Evolutionary conservation across 768 basidiomycete species (phyloP).

Genomic region (Calocera viscosa): DNA sequence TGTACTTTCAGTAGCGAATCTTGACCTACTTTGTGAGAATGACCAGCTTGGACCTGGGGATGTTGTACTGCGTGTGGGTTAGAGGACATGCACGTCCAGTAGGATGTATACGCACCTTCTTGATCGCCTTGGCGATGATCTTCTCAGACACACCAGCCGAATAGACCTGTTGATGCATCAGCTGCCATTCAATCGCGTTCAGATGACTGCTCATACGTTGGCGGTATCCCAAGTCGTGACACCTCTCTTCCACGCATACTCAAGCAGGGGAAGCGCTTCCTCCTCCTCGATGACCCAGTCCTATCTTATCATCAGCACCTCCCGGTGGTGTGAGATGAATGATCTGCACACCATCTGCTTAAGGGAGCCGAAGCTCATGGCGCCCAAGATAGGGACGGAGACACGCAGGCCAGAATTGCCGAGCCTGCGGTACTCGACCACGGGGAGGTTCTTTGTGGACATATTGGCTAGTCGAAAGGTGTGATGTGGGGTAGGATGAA

Average conservation of each 20-base stretch:
- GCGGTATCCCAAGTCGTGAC: conserved; percentile 6
- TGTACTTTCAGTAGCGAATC: background rate
- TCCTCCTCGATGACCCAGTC: background rate
- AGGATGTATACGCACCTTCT: background rate
- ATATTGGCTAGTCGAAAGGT: background rate
- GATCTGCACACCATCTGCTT: background rate
- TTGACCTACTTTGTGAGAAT: background rate
- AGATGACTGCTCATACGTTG: background rate
- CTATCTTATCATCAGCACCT: background rate
- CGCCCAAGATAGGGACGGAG: conserved; percentile 10
- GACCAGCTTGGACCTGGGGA: conserved; percentile 6
- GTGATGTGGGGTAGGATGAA: background rate
- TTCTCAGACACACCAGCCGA: conserved; percentile 5
- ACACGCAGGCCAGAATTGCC: conserved; percentile 10
- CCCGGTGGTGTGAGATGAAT: background rate
- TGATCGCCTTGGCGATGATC: conserved; percentile 6
- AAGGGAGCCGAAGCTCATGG: conserved; percentile 11
- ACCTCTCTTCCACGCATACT: conserved; percentile 10
- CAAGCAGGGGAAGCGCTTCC: background rate
- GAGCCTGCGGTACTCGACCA: conserved; percentile 8
- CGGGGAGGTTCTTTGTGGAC: background rate
- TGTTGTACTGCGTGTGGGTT: conserved; percentile 6
- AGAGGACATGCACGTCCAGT: background rate
- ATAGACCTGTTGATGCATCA: background rate
- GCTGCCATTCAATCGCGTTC: background rate